phyloP scores from a whole-genome alignment of 148 eudicot genomes.

The Chenopodium suecicum region DNA sequence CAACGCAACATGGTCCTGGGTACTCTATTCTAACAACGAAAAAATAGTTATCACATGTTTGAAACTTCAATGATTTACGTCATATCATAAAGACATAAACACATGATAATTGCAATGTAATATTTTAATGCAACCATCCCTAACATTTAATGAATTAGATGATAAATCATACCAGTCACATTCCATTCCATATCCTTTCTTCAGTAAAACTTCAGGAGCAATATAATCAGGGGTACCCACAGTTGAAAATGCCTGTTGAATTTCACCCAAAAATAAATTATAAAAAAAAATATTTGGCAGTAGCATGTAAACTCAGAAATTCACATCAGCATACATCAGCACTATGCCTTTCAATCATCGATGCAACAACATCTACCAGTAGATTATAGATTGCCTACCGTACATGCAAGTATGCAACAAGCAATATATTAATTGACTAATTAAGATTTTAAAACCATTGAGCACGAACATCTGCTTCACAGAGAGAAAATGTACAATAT shows the following conservation, averaged over 20 bases:
- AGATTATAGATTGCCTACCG: background rate
- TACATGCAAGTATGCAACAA: background rate
- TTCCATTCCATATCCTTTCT: constrained; percentile 96
- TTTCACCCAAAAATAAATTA: background rate
- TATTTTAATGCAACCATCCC: background rate
- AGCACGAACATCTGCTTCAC: background rate
- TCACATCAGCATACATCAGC: constrained; percentile 1
- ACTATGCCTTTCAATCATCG: background rate
- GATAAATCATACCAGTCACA: constrained; percentile 84
- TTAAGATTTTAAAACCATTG: background rate
- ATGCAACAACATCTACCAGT: constrained; percentile 3
- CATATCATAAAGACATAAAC: background rate
- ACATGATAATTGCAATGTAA: background rate
- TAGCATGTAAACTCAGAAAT: constrained; percentile 2
- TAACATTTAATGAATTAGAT: background rate
- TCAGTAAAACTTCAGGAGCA: constrained; percentile 92
- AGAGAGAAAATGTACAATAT: background rate
- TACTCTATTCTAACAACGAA: background rate
- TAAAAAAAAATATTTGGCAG: constrained; percentile 2
- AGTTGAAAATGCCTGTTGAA: constrained; percentile 88
- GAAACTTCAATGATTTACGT: background rate
- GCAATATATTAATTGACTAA: constrained; percentile 1
- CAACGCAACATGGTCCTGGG: background rate
- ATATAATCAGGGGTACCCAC: constrained; percentile 99
- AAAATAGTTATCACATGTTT: background rate